Percentiles rank a stretch among this genome's conserved stretches.
phyloP scores from a whole-genome alignment of 169 alveolate species.

The Perkinsus olseni region DNA sequence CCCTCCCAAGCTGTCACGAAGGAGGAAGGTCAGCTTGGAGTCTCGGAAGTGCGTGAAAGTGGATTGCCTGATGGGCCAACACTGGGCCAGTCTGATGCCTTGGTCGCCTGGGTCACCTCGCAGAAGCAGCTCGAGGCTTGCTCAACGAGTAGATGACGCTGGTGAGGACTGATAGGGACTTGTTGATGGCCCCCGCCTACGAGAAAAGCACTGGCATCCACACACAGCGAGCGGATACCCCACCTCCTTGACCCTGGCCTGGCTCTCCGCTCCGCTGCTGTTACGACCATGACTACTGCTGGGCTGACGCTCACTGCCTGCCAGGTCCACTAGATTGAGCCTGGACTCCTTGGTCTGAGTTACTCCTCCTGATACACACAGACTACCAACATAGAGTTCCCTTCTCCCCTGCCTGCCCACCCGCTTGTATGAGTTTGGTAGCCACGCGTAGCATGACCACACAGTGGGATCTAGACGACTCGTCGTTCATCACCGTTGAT shows the following conservation, averaged over 20 bases:
- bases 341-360: slow-evolving; percentile 19
- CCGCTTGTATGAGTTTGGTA: not conserved
- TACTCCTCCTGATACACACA: not conserved
- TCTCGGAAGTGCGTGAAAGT: slow-evolving; percentile 69
- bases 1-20: slow-evolving; percentile 71
- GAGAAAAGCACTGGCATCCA: slow-evolving; percentile 59
- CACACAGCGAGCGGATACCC: slow-evolving; percentile 28
- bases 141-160: slow-evolving; percentile 64
- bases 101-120: not conserved
- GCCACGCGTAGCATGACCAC: not conserved
- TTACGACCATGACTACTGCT: not conserved
- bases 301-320: slow-evolving; percentile 69
- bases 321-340: slow-evolving; percentile 66
- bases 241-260: not conserved
- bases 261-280: not conserved
- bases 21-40: slow-evolving; percentile 66
- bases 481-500: slow-evolving; percentile 61
- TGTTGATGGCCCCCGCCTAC: slow-evolving; percentile 73
- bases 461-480: slow-evolving; percentile 61
- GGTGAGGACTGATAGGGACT: slow-evolving; percentile 61
- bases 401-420: no score
- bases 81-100: not conserved
- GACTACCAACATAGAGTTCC: no score
- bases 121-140: slow-evolving; percentile 33
- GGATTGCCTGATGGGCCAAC: slow-evolving; percentile 27